Evolutionary conservation across 331 rosid species (phyloP).

Genomic region (Saraca asoca): DNA sequence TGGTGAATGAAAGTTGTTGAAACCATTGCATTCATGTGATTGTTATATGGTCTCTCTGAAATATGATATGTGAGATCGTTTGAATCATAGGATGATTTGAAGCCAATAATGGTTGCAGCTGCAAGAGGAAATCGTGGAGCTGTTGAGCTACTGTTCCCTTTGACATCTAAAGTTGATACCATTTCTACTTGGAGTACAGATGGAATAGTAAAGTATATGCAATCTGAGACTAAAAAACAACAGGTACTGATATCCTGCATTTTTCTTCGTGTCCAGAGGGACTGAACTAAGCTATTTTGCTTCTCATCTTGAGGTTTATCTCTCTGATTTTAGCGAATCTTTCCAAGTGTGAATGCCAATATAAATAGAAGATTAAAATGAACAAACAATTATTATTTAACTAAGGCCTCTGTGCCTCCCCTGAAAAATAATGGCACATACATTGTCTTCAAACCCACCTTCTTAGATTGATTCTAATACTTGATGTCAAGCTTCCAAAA

Average conservation of each 20-base stretch:
- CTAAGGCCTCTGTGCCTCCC: not conserved
- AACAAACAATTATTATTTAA: not conserved
- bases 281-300: slow-evolving; percentile 22
- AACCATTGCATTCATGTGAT: not conserved
- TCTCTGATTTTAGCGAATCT: slow-evolving; percentile 4
- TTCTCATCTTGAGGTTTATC: not conserved
- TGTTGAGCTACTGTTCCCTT: slow-evolving; percentile 76
- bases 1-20: slow-evolving; percentile 1
- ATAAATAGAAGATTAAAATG: slow-evolving; percentile 12
- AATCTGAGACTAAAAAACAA: slow-evolving; percentile 58
- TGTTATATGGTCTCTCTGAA: slow-evolving; percentile 9
- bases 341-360: slow-evolving; percentile 10
- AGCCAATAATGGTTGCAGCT: slow-evolving; percentile 83
- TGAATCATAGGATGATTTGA: slow-evolving; percentile 73
- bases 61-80: slow-evolving; percentile 19
- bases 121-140: slow-evolving; percentile 62
- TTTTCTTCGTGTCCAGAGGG: slow-evolving; percentile 4
- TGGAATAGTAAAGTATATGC: slow-evolving; percentile 65
- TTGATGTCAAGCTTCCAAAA: slow-evolving; percentile 1
- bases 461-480: slow-evolving; percentile 16
- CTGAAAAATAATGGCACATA: not conserved
- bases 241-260: slow-evolving; percentile 54
- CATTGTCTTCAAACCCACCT: slow-evolving; percentile 1
- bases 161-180: slow-evolving; percentile 61
- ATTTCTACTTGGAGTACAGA: slow-evolving; percentile 78